These are phyloP conservation scores for Grosmannia penicillata DNA, from an alignment of 2,329 filamentous ascomycete species.

Conservation along the genomic window DNA sequence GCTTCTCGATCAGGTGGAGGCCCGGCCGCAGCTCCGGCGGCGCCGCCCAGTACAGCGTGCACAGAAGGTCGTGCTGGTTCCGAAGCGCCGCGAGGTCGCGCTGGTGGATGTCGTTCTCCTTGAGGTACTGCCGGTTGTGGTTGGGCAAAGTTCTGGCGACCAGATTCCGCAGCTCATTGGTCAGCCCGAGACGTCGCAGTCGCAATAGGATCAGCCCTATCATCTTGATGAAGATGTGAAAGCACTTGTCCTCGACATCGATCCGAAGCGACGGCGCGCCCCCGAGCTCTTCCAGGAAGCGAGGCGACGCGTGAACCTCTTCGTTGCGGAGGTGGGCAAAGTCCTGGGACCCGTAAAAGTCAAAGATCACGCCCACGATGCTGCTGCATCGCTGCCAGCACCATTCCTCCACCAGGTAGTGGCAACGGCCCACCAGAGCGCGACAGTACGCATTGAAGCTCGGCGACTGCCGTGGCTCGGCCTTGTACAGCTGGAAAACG, in stretches of 20 bases:
- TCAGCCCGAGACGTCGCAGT: slow-evolving; percentile 28
- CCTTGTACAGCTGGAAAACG: slow-evolving; percentile 42
- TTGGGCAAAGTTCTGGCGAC: slow-evolving; percentile 49
- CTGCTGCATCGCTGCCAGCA: slow-evolving; percentile 45
- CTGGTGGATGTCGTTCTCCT: slow-evolving; percentile 44
- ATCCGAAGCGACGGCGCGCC: slow-evolving; percentile 30
- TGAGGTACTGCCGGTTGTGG: slow-evolving; percentile 48
- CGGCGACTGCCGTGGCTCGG: slow-evolving; percentile 37
- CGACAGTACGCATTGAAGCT: slow-evolving; percentile 54
- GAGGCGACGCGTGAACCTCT: slow-evolving; percentile 44
- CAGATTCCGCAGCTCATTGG: slow-evolving; percentile 46
- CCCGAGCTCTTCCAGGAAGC: slow-evolving; percentile 43
- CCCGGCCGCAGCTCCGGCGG: slow-evolving; percentile 38
- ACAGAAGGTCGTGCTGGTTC: slow-evolving; percentile 55
- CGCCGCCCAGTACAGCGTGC: slow-evolving; percentile 50
- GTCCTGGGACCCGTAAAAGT: slow-evolving; percentile 50
- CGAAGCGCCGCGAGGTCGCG: slow-evolving; percentile 48
- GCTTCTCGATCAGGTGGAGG: slow-evolving; percentile 38
- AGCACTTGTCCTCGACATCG: slow-evolving; percentile 43
- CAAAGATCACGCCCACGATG: slow-evolving; percentile 47
- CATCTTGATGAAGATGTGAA: slow-evolving; percentile 53
- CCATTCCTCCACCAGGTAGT: slow-evolving; percentile 50
- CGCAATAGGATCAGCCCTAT: slow-evolving; percentile 41
- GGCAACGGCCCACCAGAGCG: slow-evolving; percentile 43
- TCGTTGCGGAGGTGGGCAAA: slow-evolving; percentile 51